Conservation (phyloP, 2,329 filamentous ascomycete species). For the Emydomyces testavorans region DNA sequence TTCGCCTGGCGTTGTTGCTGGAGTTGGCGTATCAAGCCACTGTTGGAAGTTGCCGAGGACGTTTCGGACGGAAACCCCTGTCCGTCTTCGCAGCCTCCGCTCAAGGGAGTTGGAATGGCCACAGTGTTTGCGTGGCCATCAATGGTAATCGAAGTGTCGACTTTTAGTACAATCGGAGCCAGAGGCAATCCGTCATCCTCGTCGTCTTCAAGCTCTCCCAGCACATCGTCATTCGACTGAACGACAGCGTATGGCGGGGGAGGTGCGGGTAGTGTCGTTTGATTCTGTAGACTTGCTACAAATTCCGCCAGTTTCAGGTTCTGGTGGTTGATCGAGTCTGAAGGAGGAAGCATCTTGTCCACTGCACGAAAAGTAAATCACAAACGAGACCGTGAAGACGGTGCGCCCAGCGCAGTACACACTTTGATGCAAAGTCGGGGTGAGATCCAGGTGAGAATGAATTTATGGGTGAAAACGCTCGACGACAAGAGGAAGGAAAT, state of each 20-base stretch:
- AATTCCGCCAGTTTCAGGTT: constrained; percentile 22
- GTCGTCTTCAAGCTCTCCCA: constrained; percentile 12
- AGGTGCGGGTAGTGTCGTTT: constrained; percentile 12
- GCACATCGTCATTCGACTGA: not conserved
- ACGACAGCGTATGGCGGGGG: constrained; percentile 21
- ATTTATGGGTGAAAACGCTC: no score
- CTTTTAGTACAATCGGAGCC: constrained; percentile 24
- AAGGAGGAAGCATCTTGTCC: constrained; percentile 22
- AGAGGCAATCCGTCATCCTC: constrained; percentile 17
- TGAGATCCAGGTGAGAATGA: not conserved
- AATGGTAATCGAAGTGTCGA: constrained; percentile 29
- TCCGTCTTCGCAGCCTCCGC: not conserved
- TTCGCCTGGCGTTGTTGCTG: constrained; percentile 20
- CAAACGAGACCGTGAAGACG: not conserved
- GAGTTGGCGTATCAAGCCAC: constrained; percentile 11
- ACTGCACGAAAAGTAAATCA: not conserved
- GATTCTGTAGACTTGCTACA: constrained; percentile 17
- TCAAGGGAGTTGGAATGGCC: constrained; percentile 18
- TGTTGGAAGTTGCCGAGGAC: constrained; percentile 2
- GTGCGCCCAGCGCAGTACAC: not conserved
- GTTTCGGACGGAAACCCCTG: constrained; percentile 7
- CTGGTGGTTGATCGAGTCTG: constrained; percentile 23
- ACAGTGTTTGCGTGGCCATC: constrained; percentile 27
- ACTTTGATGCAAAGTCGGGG: not conserved
- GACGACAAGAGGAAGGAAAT: not conserved